Percentiles rank a stretch among this genome's conserved stretches.
These are phyloP conservation scores for Fraxinus greggii DNA, from an alignment of 305 asterid genomes.

Conservation along the genomic window DNA sequence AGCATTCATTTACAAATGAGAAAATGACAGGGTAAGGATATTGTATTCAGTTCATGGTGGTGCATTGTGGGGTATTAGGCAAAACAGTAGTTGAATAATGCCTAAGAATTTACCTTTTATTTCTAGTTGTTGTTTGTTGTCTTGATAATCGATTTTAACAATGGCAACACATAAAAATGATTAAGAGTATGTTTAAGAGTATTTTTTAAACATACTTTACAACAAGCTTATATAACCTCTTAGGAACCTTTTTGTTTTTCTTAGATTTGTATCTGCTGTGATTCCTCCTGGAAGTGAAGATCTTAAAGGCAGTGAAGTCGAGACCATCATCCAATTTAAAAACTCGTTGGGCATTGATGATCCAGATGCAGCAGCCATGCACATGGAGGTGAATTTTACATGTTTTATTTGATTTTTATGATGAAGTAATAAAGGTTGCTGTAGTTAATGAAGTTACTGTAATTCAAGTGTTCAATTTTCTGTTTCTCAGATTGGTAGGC, in stretches of 20 bases:
- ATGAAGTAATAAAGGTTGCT: constrained; percentile 10
- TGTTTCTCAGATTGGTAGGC: constrained; percentile 85
- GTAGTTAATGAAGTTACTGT: constrained; percentile 9
- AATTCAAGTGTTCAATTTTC: constrained; percentile 31
- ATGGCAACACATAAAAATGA: not conserved
- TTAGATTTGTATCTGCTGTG: constrained; percentile 75
- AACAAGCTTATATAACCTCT: not conserved
- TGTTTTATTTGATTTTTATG: constrained; percentile 17
- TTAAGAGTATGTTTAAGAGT: not conserved
- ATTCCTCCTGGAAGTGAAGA: constrained; percentile 88
- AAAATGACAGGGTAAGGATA: not conserved
- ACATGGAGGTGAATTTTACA: constrained; percentile 74
- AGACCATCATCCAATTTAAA: constrained; percentile 69
- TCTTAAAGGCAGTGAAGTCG: constrained; percentile 91
- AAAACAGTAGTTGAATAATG: not conserved
- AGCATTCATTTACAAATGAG: not conserved
- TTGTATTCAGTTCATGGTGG: not conserved
- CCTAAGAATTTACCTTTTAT: not conserved
- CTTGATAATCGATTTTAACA: not conserved
- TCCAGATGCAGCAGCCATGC: constrained; percentile 97
- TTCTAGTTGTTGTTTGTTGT: not conserved
- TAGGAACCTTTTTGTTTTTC: constrained; percentile 8
- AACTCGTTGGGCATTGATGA: constrained; percentile 93
- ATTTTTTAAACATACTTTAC: not conserved
- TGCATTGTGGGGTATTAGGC: not conserved